Conservation (phyloP, 306 rosid genomes). For the Astragalus glycyphyllos region DNA sequence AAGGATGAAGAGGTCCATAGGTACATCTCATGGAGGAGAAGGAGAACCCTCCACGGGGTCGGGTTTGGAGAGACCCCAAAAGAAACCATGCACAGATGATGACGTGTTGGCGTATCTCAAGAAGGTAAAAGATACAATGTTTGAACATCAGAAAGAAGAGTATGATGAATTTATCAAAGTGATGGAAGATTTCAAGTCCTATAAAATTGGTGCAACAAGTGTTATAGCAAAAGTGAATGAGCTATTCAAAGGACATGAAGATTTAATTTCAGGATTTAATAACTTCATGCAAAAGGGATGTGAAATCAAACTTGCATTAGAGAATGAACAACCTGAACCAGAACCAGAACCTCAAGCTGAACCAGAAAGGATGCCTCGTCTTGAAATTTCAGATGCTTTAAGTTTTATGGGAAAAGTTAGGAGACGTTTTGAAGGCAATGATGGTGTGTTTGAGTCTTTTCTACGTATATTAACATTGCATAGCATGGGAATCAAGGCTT, state of each 20-base stretch:
- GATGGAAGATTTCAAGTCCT: constrained; percentile 93
- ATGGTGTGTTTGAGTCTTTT: constrained; percentile 42
- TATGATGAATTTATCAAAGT: constrained; percentile 88
- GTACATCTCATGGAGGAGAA: too few relatives aligned
- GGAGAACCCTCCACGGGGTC: too few relatives aligned
- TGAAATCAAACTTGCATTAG: constrained; percentile 73
- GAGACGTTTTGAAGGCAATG: not conserved
- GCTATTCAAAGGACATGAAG: constrained; percentile 81
- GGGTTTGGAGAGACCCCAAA: too few relatives aligned
- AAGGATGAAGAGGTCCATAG: too few relatives aligned
- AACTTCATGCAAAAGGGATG: constrained; percentile 89
- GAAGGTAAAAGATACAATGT: constrained; percentile 76
- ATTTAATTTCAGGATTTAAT: constrained; percentile 84
- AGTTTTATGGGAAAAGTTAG: constrained; percentile 65
- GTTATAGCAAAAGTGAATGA: constrained; percentile 90
- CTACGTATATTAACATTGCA: constrained; percentile 59
- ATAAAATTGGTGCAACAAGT: constrained; percentile 52
- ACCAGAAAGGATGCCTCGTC: too few relatives aligned
- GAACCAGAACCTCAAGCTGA: constrained; percentile 55
- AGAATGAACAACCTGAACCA: too few relatives aligned
- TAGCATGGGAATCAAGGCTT: constrained; percentile 57
- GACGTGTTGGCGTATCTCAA: constrained; percentile 85
- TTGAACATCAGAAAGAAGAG: constrained; percentile 76
- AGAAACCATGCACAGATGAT: constrained; percentile 74
- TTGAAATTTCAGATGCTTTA: constrained; percentile 50